These are phyloP conservation scores for Leptosphaerulina australis DNA, from an alignment of 2,329 filamentous ascomycete species.

Conservation along the genomic window DNA sequence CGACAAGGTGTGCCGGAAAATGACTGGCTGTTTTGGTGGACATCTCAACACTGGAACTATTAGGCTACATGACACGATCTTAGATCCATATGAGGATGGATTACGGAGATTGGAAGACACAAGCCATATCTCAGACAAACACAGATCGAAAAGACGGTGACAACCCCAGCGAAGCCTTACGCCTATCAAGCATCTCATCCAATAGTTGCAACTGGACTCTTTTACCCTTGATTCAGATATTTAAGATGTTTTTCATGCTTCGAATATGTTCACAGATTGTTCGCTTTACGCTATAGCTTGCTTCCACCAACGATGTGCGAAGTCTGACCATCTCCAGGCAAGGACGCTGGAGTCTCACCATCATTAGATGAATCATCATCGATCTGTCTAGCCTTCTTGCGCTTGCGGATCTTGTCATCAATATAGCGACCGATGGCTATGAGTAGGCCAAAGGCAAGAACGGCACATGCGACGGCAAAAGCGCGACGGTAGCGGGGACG, in stretches of 20 bases:
- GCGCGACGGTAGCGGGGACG: slow-evolving; percentile 58
- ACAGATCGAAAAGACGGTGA: too few species aligned
- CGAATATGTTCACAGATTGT: background rate
- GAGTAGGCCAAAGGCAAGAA: slow-evolving; percentile 53
- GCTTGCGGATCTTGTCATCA: slow-evolving; percentile 47
- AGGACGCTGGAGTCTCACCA: slow-evolving; percentile 2
- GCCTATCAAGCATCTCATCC: too few species aligned
- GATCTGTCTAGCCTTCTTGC: slow-evolving; percentile 16
- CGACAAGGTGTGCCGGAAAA: too few species aligned
- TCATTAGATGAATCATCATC: slow-evolving; percentile 17
- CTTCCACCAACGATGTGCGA: slow-evolving; percentile 19
- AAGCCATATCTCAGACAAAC: too few species aligned
- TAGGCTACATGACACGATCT: too few species aligned
- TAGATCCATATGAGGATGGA: too few species aligned
- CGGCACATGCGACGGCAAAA: slow-evolving; percentile 55
- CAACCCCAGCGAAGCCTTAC: too few species aligned
- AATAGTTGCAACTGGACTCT: too few species aligned
- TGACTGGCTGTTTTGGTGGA: too few species aligned
- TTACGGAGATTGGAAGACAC: too few species aligned
- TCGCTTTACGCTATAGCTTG: background rate
- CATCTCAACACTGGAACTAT: too few species aligned
- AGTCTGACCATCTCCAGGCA: slow-evolving; percentile 18
- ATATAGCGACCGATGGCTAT: slow-evolving; percentile 53
- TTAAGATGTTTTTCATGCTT: background rate
- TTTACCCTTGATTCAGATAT: background rate